phyloP scores from a whole-genome alignment of 2,329 filamentous ascomycete species.

The Coleophoma eucalyptorum region DNA sequence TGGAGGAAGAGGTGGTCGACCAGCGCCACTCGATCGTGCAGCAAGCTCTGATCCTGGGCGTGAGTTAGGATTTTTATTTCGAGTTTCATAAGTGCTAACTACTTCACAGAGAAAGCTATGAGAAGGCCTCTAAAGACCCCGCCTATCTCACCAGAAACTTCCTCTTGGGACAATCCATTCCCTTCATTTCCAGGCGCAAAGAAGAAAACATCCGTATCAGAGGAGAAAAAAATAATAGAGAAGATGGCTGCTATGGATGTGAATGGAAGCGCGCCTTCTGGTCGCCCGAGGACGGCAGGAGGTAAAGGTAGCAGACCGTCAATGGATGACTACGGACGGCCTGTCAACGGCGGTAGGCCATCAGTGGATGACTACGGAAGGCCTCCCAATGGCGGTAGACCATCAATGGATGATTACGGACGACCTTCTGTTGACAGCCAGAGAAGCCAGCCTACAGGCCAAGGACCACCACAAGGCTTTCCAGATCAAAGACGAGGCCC shows the following conservation, averaged over 20 bases:
- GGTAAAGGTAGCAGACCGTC: constrained; percentile 19
- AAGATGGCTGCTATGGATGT: constrained; percentile 26
- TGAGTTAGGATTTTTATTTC: constrained; percentile 19
- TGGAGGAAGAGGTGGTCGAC: constrained; percentile 15
- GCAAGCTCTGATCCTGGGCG: constrained; percentile 21
- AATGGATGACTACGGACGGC: constrained; percentile 5
- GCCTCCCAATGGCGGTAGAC: constrained; percentile 8
- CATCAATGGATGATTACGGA: constrained; percentile 13
- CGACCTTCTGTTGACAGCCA: constrained; percentile 14
- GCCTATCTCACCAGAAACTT: constrained; percentile 31
- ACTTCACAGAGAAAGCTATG: constrained; percentile 12
- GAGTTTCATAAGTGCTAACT: constrained; percentile 9
- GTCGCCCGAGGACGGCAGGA: constrained; percentile 14
- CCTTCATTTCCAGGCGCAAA: constrained; percentile 36
- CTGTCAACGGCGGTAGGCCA: constrained; percentile 14
- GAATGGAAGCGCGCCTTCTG: constrained; percentile 10
- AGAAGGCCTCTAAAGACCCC: constrained; percentile 24
- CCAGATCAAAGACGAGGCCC: constrained; percentile 19
- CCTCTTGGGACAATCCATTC: constrained; percentile 45
- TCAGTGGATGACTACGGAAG: constrained; percentile 5
- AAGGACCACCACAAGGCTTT: constrained; percentile 19
- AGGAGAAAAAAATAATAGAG: constrained; percentile 28
- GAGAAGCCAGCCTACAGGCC: constrained; percentile 14
- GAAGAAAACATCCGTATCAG: constrained; percentile 35
- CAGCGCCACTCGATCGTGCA: constrained; percentile 15